phyloP scores from a whole-genome alignment of 768 basidiomycete genomes.

The Fistulinella prunicolor region DNA sequence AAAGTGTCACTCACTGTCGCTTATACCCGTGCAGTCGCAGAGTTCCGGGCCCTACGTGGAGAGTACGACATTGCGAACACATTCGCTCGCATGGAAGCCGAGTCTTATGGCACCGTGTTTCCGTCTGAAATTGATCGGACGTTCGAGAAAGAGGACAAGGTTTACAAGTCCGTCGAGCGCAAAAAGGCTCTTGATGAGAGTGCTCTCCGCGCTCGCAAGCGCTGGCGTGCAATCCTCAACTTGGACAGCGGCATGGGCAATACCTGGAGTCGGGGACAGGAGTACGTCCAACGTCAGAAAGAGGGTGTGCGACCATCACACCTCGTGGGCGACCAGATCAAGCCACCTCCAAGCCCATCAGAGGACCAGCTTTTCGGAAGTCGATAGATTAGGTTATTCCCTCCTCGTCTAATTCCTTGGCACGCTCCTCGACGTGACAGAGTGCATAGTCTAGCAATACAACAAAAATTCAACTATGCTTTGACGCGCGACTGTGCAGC shows the following conservation, averaged over 20 bases:
- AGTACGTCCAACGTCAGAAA: slow-evolving; percentile 72
- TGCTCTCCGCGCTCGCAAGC: slow-evolving; percentile 62
- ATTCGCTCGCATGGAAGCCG: slow-evolving; percentile 79
- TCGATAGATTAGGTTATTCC: slow-evolving; percentile 13
- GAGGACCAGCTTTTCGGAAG: slow-evolving; percentile 18
- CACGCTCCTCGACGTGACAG: background rate
- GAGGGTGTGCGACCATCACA: slow-evolving; percentile 67
- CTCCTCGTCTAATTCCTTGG: background rate
- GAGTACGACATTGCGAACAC: slow-evolving; percentile 75
- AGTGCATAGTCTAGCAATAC: slow-evolving; percentile 16
- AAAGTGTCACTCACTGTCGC: slow-evolving; percentile 66
- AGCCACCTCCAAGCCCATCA: slow-evolving; percentile 20
- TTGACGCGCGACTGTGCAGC: slow-evolving; percentile 72
- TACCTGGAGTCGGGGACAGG: slow-evolving; percentile 69
- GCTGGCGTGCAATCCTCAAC: slow-evolving; percentile 70
- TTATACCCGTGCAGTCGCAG: slow-evolving; percentile 73
- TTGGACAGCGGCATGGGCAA: slow-evolving; percentile 37
- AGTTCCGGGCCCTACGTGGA: slow-evolving; percentile 86
- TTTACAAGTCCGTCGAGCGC: slow-evolving; percentile 57
- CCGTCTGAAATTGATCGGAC: slow-evolving; percentile 58
- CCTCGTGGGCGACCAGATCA: slow-evolving; percentile 43
- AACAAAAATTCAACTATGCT: slow-evolving; percentile 29
- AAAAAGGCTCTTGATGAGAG: slow-evolving; percentile 57
- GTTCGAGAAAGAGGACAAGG: slow-evolving; percentile 60
- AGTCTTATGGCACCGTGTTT: slow-evolving; percentile 67